Evolutionary conservation across 1,284 basidiomycete species (phyloP).

Genomic region (Heterobasidion parviporum): DNA sequence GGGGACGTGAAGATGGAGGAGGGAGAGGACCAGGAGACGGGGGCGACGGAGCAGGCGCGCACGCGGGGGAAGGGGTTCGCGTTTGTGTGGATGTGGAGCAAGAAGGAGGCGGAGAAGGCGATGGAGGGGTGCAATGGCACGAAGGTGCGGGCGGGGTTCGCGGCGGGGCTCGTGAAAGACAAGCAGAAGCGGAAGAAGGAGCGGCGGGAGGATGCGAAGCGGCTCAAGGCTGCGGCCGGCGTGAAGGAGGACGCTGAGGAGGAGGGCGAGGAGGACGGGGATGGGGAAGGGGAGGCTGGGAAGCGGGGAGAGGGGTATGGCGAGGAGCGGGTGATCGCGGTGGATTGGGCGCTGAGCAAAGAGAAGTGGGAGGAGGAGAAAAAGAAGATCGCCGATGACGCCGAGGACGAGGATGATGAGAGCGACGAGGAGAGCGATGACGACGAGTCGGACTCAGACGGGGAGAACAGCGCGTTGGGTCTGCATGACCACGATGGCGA

Average conservation of each 20-base stretch:
- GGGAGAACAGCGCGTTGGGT: conserved; percentile 16
- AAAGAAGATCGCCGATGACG: conserved; percentile 38
- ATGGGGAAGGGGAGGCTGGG: conserved; percentile 25
- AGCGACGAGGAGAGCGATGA: conserved; percentile 30
- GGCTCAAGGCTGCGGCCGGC: conserved; percentile 24
- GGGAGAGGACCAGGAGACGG: conserved; percentile 8
- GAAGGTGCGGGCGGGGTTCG: conserved; percentile 59
- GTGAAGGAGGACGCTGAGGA: conserved; percentile 20
- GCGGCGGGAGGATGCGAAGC: conserved; percentile 50
- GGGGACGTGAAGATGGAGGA: conserved; percentile 19
- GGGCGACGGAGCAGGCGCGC: background rate
- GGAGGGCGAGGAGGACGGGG: conserved; percentile 32
- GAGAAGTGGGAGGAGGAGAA: conserved; percentile 84
- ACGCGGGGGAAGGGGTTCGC: conserved; percentile 77
- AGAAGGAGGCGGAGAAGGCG: conserved; percentile 81
- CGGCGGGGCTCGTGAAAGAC: conserved; percentile 53
- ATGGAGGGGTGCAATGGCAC: conserved; percentile 82
- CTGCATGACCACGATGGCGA: conserved; percentile 25
- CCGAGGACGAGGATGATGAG: conserved; percentile 21
- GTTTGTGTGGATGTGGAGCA: conserved; percentile 91
- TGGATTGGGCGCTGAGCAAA: conserved; percentile 96
- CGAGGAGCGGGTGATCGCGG: conserved; percentile 72
- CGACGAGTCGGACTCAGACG: conserved; percentile 19
- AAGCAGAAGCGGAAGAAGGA: conserved; percentile 75
- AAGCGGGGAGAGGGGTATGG: conserved; percentile 11